phyloP scores from a whole-genome alignment of 2,329 filamentous ascomycete species.

The Thyridium curvatum region DNA sequence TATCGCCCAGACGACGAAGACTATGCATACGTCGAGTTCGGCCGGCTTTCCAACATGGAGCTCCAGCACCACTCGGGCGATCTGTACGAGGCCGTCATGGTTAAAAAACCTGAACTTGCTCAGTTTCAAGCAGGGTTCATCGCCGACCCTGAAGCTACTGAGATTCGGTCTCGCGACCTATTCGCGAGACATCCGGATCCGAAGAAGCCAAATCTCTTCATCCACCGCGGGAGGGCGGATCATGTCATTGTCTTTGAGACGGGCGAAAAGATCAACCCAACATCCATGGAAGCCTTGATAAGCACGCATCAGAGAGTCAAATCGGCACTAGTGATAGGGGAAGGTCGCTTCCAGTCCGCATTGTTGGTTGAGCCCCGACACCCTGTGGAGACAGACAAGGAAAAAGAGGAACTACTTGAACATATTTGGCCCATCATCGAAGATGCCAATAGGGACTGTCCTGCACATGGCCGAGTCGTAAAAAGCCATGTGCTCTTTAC shows the following conservation, averaged over 20 bases:
- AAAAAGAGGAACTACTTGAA: conserved; percentile 27
- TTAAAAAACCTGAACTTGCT: too few species aligned
- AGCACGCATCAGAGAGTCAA: conserved; percentile 29
- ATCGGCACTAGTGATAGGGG: conserved; percentile 38
- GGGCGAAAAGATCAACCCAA: conserved; percentile 44
- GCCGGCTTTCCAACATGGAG: too few species aligned
- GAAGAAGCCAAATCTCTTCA: too few species aligned
- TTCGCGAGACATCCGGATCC: too few species aligned
- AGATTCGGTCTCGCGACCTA: too few species aligned
- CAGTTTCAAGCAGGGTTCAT: too few species aligned
- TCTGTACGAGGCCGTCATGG: too few species aligned
- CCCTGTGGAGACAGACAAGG: conserved; percentile 16
- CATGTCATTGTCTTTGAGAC: conserved; percentile 43
- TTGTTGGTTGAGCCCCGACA: conserved; percentile 38
- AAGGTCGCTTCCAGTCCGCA: conserved; percentile 36
- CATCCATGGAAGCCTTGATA: conserved; percentile 34
- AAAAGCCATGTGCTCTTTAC: conserved; percentile 31
- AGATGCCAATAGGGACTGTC: conserved; percentile 33
- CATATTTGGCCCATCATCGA: conserved; percentile 36
- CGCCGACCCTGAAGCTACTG: too few species aligned
- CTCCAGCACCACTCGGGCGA: too few species aligned
- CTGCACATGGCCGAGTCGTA: conserved; percentile 38
- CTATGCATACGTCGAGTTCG: too few species aligned
- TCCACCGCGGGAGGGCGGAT: too few species aligned
- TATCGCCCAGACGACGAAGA: too few species aligned